These are phyloP conservation scores for Amanita thiersii DNA, from an alignment of 768 basidiomycete genomes.

Conservation along the genomic window DNA sequence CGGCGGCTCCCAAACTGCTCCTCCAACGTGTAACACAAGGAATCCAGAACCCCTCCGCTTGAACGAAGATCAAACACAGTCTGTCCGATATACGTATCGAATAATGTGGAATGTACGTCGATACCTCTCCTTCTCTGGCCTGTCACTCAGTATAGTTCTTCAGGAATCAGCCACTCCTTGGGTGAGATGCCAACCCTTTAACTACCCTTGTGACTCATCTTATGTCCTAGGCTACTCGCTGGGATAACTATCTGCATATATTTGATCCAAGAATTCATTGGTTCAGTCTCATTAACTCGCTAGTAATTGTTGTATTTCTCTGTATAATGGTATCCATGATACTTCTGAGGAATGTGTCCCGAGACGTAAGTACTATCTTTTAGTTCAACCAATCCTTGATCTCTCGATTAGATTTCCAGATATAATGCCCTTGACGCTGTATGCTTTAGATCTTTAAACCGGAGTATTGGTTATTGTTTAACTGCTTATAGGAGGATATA, in stretches of 20 bases:
- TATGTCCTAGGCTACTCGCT: constrained; percentile 69
- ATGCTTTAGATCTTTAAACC: constrained; percentile 16
- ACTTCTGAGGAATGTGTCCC: constrained; percentile 74
- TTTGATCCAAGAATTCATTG: constrained; percentile 94
- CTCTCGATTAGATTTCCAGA: constrained; percentile 58
- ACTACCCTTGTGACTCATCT: not conserved
- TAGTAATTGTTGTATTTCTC: constrained; percentile 87
- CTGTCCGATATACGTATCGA: constrained; percentile 79
- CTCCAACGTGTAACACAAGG: constrained; percentile 43
- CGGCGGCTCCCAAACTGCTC: constrained; percentile 48
- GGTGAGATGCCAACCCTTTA: constrained; percentile 28
- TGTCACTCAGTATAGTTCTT: constrained; percentile 4
- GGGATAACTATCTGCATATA: constrained; percentile 95
- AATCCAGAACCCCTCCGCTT: constrained; percentile 43
- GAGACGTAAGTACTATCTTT: constrained; percentile 54
- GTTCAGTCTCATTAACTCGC: constrained; percentile 90
- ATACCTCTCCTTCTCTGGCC: constrained; percentile 3
- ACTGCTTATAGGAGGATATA: constrained; percentile 69
- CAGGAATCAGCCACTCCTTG: constrained; percentile 83
- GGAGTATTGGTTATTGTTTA: no score
- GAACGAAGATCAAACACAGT: constrained; percentile 49
- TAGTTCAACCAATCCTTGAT: constrained; percentile 9
- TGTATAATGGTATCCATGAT: constrained; percentile 93
- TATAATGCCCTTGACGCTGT: constrained; percentile 94
- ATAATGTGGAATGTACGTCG: constrained; percentile 78